Evolutionary conservation across 805 yeast genomes (phyloP).

Genomic region (Metschnikowia koreensis): DNA sequence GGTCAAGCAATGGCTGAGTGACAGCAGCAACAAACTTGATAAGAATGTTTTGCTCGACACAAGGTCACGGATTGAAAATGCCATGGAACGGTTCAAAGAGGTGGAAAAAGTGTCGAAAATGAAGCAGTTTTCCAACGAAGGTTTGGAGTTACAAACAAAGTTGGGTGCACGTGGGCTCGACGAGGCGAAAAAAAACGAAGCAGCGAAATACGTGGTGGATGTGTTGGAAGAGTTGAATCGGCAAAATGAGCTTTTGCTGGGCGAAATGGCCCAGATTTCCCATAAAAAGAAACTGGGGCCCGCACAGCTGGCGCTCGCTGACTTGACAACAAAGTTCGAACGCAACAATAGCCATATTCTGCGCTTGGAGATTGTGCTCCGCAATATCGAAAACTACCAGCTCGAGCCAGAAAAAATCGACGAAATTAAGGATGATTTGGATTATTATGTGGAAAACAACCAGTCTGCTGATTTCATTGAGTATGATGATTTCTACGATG

Average conservation of each 20-base stretch:
- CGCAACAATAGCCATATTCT: conserved; percentile 78
- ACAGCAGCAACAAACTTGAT: conserved; percentile 83
- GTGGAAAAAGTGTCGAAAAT: conserved; percentile 92
- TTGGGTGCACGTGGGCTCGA: conserved; percentile 33
- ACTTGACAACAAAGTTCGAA: conserved; percentile 59
- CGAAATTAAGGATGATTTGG: conserved; percentile 82
- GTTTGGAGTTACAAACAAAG: conserved; percentile 71
- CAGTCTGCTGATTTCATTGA: conserved; percentile 92
- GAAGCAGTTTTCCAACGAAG: conserved; percentile 92
- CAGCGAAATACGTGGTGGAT: conserved; percentile 63
- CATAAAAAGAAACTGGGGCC: conserved; percentile 56
- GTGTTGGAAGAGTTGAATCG: conserved; percentile 76
- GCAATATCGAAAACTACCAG: conserved; percentile 69
- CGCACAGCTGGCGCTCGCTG: conserved; percentile 57
- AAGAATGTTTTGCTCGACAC: conserved; percentile 52
- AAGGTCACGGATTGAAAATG: conserved; percentile 70
- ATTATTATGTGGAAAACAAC: conserved; percentile 89
- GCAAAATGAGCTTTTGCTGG: conserved; percentile 78
- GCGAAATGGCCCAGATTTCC: conserved; percentile 46
- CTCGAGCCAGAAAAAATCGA: conserved; percentile 75
- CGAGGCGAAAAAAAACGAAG: conserved; percentile 75
- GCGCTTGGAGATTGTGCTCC: conserved; percentile 72
- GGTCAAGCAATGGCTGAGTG: conserved; percentile 90
- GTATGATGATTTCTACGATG: conserved; percentile 90
- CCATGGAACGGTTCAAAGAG: conserved; percentile 95